Percentiles rank a stretch among this genome's conserved stretches.
phyloP scores from a whole-genome alignment of 768 basidiomycete species.

The Pholiota microspora region DNA sequence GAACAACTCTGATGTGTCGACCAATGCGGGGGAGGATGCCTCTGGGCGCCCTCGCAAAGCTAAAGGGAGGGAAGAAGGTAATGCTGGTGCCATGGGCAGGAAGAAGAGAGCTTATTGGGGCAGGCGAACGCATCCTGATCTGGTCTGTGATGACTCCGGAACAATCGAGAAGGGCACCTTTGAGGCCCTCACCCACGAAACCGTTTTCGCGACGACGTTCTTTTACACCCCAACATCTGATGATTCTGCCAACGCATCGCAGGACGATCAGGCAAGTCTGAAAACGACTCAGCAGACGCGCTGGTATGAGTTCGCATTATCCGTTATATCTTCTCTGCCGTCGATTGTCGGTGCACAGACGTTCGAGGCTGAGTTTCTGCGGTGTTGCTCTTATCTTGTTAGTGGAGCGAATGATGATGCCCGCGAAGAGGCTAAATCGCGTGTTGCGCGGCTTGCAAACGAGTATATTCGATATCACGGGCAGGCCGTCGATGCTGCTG shows the following conservation, averaged over 20 bases:
- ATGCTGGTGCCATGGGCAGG: constrained; percentile 29
- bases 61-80: constrained; percentile 22
- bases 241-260: constrained; percentile 12
- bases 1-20: constrained; percentile 14
- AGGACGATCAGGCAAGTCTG: constrained; percentile 11
- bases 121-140: constrained; percentile 67
- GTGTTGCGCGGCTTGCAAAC: constrained; percentile 63
- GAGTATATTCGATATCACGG: constrained; percentile 66
- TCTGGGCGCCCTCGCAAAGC: constrained; percentile 26
- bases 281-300: constrained; percentile 21
- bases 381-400: constrained; percentile 65
- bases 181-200: constrained; percentile 81
- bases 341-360: constrained; percentile 46
- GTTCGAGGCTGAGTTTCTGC: constrained; percentile 70
- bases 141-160: constrained; percentile 39
- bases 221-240: constrained; percentile 7
- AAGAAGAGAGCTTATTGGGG: constrained; percentile 80
- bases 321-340: constrained; percentile 62
- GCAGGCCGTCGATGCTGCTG: constrained; percentile 42
- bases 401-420: constrained; percentile 47
- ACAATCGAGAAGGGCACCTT: constrained; percentile 63
- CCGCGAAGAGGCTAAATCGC: constrained; percentile 36
- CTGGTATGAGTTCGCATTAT: constrained; percentile 66
- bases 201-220: constrained; percentile 74
- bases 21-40: constrained; percentile 19